Conservation (phyloP, 1,284 basidiomycete genomes). For the Austroboletus rostrupii region DNA sequence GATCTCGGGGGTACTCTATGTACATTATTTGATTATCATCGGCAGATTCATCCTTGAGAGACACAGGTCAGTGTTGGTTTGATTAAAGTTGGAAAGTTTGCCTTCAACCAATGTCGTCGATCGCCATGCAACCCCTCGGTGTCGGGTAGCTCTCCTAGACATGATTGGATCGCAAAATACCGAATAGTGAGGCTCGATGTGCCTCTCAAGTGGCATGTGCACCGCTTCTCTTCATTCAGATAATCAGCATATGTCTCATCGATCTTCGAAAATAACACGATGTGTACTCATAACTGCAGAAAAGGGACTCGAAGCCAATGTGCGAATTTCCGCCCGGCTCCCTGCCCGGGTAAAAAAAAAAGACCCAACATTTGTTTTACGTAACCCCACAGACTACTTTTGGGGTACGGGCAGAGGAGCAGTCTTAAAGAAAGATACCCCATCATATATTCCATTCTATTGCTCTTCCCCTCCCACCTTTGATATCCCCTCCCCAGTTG, state of each 20-base stretch:
- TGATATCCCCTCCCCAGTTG: slow-evolving; percentile 12
- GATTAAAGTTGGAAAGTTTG: neutral
- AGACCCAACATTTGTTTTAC: slow-evolving; percentile 14
- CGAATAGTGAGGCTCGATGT: slow-evolving; percentile 19
- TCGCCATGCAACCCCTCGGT: neutral
- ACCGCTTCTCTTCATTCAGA: slow-evolving; percentile 9
- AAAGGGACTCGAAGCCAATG: neutral
- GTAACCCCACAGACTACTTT: slow-evolving; percentile 31
- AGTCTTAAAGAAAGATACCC: slow-evolving; percentile 1
- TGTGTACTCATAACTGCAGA: neutral
- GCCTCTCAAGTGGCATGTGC: slow-evolving; percentile 18
- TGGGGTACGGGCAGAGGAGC: slow-evolving; percentile 21
- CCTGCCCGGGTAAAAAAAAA: too few species aligned
- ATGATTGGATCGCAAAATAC: slow-evolving; percentile 17
- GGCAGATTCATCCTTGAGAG: too few species aligned
- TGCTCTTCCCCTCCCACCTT: slow-evolving; percentile 15
- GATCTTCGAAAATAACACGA: slow-evolving; percentile 15
- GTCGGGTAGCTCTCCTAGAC: neutral
- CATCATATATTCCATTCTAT: slow-evolving; percentile 6
- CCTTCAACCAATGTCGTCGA: neutral
- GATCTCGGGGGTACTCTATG: neutral
- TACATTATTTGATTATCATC: neutral
- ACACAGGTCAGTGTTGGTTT: neutral
- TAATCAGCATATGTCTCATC: slow-evolving; percentile 14
- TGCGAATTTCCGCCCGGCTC: too few species aligned